Percentiles rank a stretch among this genome's conserved stretches.
Conservation (phyloP, 306 rosid genomes). For the Trifolium fragiferum region DNA sequence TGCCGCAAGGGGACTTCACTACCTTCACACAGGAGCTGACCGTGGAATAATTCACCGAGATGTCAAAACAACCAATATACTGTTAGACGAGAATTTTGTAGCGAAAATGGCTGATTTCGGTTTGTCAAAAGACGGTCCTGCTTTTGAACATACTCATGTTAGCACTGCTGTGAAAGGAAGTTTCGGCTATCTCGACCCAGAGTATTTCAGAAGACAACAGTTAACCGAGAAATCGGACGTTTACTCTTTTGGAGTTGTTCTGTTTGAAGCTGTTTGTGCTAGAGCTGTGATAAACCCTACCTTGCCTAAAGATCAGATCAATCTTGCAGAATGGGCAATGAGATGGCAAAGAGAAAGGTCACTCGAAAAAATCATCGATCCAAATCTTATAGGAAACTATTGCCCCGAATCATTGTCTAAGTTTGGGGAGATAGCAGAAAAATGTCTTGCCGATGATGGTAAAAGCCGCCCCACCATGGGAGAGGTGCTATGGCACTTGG, state of each 20-base stretch:
- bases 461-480: conserved; percentile 94
- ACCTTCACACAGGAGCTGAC: conserved; percentile 94
- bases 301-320: conserved; percentile 89
- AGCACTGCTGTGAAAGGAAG: conserved; percentile 99
- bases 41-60: conserved; percentile 94
- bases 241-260: conserved; percentile 90
- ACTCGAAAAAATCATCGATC: conserved; percentile 71
- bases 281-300: conserved; percentile 94
- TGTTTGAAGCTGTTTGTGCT: conserved; percentile 89
- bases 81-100: conserved; percentile 78
- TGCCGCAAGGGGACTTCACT: conserved; percentile 94
- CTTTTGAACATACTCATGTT: conserved; percentile 89
- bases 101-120: conserved; percentile 98
- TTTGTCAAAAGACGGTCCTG: conserved; percentile 89
- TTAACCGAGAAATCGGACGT: conserved; percentile 95
- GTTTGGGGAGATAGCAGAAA: conserved; percentile 89
- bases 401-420: conserved; percentile 73
- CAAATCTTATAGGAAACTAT: conserved; percentile 57
- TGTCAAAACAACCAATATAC: conserved; percentile 92
- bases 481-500: conserved; percentile 93
- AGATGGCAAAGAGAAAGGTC: conserved; percentile 77
- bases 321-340: conserved; percentile 99
- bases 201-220: conserved; percentile 89
- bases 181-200: conserved; percentile 95
- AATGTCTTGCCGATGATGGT: conserved; percentile 93